Percentiles rank a stretch among this genome's conserved stretches.
Conservation (phyloP, 345 rosid genomes). For the Populus alba region DNA sequence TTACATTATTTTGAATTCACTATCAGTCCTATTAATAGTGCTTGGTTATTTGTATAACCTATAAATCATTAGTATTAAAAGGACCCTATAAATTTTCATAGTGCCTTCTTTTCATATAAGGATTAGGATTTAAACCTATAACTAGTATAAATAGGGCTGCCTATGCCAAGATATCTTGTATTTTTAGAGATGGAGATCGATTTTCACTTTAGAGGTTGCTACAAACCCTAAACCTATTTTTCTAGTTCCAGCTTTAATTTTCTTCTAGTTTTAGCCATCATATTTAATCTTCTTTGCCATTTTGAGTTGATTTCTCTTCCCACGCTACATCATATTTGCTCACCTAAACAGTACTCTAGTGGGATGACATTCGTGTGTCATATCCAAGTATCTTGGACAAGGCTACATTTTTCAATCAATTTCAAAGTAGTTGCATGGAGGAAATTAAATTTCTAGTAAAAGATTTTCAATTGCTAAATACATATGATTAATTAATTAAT, state of each 20-base stretch:
- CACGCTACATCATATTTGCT: not conserved
- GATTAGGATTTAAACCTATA: not conserved
- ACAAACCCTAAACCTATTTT: not conserved
- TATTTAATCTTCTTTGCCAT: not conserved
- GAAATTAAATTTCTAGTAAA: too few species aligned
- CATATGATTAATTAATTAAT: too few species aligned
- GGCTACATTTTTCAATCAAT: not conserved
- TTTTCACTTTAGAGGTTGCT: not conserved
- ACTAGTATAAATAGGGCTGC: not conserved
- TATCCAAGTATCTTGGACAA: not conserved
- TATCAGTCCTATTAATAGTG: not conserved
- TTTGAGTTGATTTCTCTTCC: not conserved
- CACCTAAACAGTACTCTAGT: not conserved
- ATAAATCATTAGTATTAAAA: too few species aligned
- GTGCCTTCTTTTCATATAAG: not conserved
- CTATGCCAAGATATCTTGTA: not conserved
- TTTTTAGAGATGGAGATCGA: not conserved
- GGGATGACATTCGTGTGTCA: not conserved
- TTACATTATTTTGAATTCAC: not conserved
- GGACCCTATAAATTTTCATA: not conserved
- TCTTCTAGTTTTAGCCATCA: not conserved
- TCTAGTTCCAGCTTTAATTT: not conserved
- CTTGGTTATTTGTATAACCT: too few species aligned
- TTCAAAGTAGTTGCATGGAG: not conserved
- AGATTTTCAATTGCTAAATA: too few species aligned